Conservation (phyloP, 805 yeast genomes). For the Candida maltosa region DNA sequence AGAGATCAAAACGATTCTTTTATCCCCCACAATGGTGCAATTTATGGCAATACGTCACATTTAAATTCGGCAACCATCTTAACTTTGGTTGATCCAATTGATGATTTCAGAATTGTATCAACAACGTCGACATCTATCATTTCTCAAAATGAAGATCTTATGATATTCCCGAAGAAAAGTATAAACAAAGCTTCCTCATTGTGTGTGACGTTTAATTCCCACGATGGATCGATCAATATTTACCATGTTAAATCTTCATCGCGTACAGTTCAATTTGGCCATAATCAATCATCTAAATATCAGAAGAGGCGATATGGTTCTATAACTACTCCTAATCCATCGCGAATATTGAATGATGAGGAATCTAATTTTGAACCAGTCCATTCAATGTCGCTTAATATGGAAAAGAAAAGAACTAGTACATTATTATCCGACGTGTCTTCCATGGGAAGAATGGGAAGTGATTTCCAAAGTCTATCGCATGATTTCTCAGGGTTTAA, state of each 20-base stretch:
- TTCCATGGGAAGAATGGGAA: slow-evolving; percentile 44
- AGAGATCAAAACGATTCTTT: slow-evolving; percentile 26
- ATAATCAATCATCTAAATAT: slow-evolving; percentile 9
- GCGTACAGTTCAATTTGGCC: slow-evolving; percentile 9
- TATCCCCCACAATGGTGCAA: too few species aligned
- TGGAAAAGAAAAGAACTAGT: slow-evolving; percentile 44
- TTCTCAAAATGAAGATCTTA: slow-evolving; percentile 52
- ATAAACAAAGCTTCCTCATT: slow-evolving; percentile 33
- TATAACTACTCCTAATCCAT: slow-evolving; percentile 39
- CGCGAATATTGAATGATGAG: slow-evolving; percentile 43
- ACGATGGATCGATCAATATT: slow-evolving; percentile 43
- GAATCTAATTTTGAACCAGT: slow-evolving; percentile 5
- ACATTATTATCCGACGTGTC: slow-evolving; percentile 40
- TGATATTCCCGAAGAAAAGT: slow-evolving; percentile 47
- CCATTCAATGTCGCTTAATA: slow-evolving; percentile 25
- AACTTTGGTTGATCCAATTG: slow-evolving; percentile 70
- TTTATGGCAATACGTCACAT: slow-evolving; percentile 12
- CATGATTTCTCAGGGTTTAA: slow-evolving; percentile 36
- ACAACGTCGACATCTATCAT: slow-evolving; percentile 69
- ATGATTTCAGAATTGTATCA: slow-evolving; percentile 68
- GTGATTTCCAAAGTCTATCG: slow-evolving; percentile 19
- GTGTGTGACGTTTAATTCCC: slow-evolving; percentile 54
- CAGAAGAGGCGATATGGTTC: slow-evolving; percentile 24
- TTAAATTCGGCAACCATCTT: slow-evolving; percentile 44
- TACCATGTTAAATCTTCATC: slow-evolving; percentile 51